Evolutionary conservation across 2,329 filamentous ascomycete species (phyloP), one percentile per base, ranked within the genome.

Genomic region (Cladophialophora immunda): DNA sequence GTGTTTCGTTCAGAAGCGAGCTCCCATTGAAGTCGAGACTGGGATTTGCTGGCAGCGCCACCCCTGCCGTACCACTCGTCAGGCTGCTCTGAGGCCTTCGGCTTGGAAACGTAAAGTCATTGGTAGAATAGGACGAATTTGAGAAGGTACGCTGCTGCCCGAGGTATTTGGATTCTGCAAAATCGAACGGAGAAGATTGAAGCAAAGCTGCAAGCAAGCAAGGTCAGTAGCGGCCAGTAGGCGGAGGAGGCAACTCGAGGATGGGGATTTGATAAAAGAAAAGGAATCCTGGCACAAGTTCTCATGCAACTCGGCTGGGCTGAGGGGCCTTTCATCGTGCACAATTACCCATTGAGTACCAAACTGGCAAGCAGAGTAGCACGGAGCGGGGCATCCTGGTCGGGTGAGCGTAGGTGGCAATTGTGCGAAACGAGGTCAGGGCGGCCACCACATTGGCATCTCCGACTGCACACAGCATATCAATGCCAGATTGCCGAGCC

Each of bases 111-210:
- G 62, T 52, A 62, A 63, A 70, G 60, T 70, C 70, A 72, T 72
- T 69, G 64, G 68, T 52, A 64, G 70, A 57, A 55, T 64, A 69
- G 52, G 75, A 73, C 62, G 76, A 67, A 70, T 75, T 73, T 66
- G 78, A 72, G 65, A 76, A 79, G 27, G 68, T 66, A 63, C 77
- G 76, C 64, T 79, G 78, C 34, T 75, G 70, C 60, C 72, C 75
- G 66, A 77, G 75, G 72, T 78, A 81, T 72, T 80, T 79, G 70
- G 76, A 75, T 68, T 80, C 79, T 58, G 79, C 74, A 71, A 76
- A 77, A 64, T 79, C 78, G 76, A 81, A 73, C 66, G 71, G 74
- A 64, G 76, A 79, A 70, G 74, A 72, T 66, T 68, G 80, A 67
- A 76, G 75, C 65, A 78, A 70, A 61, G 77, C 76, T 76, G 75